phyloP scores from a whole-genome alignment of 441 rosid species.

The Mallotus repandus region DNA sequence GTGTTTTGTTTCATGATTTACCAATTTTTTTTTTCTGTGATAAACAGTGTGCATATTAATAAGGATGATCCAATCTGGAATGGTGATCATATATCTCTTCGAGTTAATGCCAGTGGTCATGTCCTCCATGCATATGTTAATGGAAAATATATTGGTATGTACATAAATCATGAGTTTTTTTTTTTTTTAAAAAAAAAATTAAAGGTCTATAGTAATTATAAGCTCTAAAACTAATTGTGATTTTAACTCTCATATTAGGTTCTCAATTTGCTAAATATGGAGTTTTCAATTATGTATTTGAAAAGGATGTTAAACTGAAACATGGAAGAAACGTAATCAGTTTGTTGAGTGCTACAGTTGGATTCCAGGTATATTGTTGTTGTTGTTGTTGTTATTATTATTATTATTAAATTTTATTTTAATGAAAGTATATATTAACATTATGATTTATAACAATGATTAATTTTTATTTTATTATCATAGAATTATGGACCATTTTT shows the following conservation, averaged over 20 bases:
- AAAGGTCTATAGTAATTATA: too few species aligned
- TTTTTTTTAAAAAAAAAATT: too few species aligned
- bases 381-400: not conserved
- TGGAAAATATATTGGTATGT: slow-evolving; percentile 47
- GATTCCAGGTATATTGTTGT: slow-evolving; percentile 38
- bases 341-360: slow-evolving; percentile 62
- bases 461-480: not conserved
- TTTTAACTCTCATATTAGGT: not conserved
- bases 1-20: not conserved
- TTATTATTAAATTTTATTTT: not conserved
- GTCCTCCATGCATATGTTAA: slow-evolving; percentile 61
- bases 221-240: too few species aligned
- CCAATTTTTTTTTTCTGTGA: not conserved
- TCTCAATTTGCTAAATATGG: slow-evolving; percentile 38
- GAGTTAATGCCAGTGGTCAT: slow-evolving; percentile 53
- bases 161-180: too few species aligned
- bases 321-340: slow-evolving; percentile 45
- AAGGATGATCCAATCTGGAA: slow-evolving; percentile 21
- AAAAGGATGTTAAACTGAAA: slow-evolving; percentile 37
- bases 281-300: slow-evolving; percentile 31
- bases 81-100: slow-evolving; percentile 42
- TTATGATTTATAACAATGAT: too few species aligned
- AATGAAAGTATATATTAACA: not conserved
- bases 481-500: slow-evolving; percentile 65
- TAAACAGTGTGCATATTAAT: slow-evolving; percentile 5